Evolutionary conservation across 306 rosid genomes (phyloP).

Genomic region (Acacia crassicarpa): DNA sequence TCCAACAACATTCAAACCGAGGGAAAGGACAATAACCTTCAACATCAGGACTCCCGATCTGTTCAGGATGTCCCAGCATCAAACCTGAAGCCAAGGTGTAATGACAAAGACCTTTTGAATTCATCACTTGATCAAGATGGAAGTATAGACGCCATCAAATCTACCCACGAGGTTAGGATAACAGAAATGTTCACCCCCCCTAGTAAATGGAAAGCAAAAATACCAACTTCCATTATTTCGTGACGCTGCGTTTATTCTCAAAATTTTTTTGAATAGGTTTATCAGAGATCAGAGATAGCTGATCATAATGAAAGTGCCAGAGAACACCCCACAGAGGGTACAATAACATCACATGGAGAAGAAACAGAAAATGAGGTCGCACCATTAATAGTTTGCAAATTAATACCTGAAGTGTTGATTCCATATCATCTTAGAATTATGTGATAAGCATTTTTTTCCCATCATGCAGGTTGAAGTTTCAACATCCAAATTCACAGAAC

Average conservation of each 20-base stretch:
- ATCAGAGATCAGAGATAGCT: not conserved
- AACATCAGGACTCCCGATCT: not conserved
- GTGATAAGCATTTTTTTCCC: not conserved
- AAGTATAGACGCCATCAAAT: not conserved
- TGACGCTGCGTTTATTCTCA: not conserved
- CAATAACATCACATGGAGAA: not conserved
- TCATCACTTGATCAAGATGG: not conserved
- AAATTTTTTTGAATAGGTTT: conserved; percentile 15
- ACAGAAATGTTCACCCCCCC: too few species aligned
- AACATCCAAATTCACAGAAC: conserved; percentile 4
- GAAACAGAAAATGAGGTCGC: not conserved
- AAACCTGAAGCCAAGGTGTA: not conserved
- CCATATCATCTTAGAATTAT: not conserved
- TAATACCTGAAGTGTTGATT: not conserved
- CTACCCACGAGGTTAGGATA: not conserved
- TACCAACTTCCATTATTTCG: not conserved
- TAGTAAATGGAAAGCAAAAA: not conserved
- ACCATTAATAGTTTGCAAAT: not conserved
- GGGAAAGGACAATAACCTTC: conserved; percentile 7
- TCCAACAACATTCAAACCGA: conserved; percentile 18
- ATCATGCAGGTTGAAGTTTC: conserved; percentile 17
- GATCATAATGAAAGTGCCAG: not conserved
- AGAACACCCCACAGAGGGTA: not conserved
- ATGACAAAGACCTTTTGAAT: not conserved
- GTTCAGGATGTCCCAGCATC: not conserved